Evolutionary conservation across 202 grass and related monocot genomes (phyloP), one percentile per base, ranked within the genome.

Genomic region (Setaria viridis): DNA sequence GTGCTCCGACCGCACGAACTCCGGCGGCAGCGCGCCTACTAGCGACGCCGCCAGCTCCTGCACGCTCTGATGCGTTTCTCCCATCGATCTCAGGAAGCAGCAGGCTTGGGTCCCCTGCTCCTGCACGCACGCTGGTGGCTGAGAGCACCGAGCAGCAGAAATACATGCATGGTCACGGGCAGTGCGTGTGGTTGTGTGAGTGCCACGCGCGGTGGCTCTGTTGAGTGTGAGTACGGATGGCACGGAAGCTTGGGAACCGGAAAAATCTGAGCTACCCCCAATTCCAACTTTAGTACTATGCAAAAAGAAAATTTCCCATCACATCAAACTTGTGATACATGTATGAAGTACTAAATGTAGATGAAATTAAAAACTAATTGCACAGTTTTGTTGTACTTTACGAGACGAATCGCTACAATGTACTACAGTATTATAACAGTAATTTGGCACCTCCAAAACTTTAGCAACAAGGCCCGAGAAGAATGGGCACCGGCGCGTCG

Each of bases 1-100:
- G 42, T 91, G 76, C 62, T 80, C 91, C 11, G 82, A 20, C 64
- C 85, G 85, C 29, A 90, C 84, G 89, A 90, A 92, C 82, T 93
- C 95, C 53, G 62, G 57, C 7, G 95, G 92, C 9, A 93, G 73
- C 46, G 60, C 16, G 43, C 15, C 49, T 57, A 6, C 49, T 57
- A 6, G 67, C 64, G 79, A 54, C 20, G 89, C 70, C 76, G 89
- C 89, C 72, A 93, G 86, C 19, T 63, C 81, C 64, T 97, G 92
- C 69, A 97, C 90, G 81, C 88, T 91, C 74, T 53, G 74, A 4
- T 53, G 80, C 84, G 8, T 55, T 65, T 21, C 64, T 62, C 16
- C 60, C 72, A 62, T 64, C 6, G 46, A 6, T 33, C 29, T 32
- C 48, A 0, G 46, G 46, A 50, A 9, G 46, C 13, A 16, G 46